Conservation (phyloP, 2,329 filamentous ascomycete species). For the Leptodontidium sp. region DNA sequence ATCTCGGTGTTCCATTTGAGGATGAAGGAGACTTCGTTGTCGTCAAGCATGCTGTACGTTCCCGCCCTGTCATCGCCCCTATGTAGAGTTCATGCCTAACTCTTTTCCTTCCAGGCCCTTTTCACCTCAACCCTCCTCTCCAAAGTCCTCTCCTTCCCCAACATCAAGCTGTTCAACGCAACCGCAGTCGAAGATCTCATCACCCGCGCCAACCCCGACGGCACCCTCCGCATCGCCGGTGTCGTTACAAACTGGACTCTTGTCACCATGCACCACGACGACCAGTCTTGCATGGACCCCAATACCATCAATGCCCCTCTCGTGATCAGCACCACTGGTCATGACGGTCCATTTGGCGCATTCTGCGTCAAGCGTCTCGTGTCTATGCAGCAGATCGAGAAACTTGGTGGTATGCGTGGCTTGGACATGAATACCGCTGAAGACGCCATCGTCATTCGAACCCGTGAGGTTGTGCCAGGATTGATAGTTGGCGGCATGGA, state of each 20-base stretch:
- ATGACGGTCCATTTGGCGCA: slow-evolving; percentile 89
- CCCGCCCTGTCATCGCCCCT: background rate
- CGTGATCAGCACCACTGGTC: slow-evolving; percentile 88
- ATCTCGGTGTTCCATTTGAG: slow-evolving; percentile 85
- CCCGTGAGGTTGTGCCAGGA: slow-evolving; percentile 85
- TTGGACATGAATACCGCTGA: slow-evolving; percentile 92
- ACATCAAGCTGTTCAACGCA: slow-evolving; percentile 96
- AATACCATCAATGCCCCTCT: slow-evolving; percentile 95
- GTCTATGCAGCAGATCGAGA: slow-evolving; percentile 83
- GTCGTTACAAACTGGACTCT: slow-evolving; percentile 98
- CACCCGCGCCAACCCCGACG: slow-evolving; percentile 69
- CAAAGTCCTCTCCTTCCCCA: slow-evolving; percentile 84
- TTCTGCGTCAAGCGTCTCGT: slow-evolving; percentile 92
- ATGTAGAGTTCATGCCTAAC: background rate
- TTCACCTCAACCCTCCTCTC: slow-evolving; percentile 90
- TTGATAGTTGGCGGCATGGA: slow-evolving; percentile 97
- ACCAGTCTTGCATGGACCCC: slow-evolving; percentile 95
- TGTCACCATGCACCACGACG: slow-evolving; percentile 85
- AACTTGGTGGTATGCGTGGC: slow-evolving; percentile 90
- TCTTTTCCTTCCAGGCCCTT: slow-evolving; percentile 59
- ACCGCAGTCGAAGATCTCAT: slow-evolving; percentile 93
- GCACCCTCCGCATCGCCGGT: slow-evolving; percentile 76
- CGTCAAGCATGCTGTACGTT: slow-evolving; percentile 80
- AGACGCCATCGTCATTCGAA: slow-evolving; percentile 92
- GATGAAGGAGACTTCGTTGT: slow-evolving; percentile 90